Conservation (phyloP, 2,329 filamentous ascomycete genomes). For the Bipolaris gigantea region DNA sequence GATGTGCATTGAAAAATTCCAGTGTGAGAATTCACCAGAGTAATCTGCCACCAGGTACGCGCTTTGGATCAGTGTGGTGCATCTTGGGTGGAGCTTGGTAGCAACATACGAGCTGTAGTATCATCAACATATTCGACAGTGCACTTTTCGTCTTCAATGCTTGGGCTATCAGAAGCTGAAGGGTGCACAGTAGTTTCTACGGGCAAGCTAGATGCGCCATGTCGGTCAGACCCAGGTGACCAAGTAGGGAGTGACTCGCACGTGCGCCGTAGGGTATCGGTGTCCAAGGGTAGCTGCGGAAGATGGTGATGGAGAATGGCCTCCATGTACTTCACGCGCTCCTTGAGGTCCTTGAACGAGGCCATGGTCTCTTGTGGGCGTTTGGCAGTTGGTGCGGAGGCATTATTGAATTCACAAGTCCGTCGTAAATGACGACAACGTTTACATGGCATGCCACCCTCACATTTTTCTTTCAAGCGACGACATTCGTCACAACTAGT, state of each 20-base stretch:
- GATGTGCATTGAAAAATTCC: constrained; percentile 20
- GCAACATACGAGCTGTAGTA: constrained; percentile 12
- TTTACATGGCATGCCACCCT: constrained; percentile 58
- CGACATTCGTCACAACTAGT: constrained; percentile 58
- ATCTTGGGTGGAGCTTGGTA: neutral
- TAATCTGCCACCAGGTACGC: constrained; percentile 10
- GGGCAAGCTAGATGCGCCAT: neutral
- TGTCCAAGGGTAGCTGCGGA: constrained; percentile 8
- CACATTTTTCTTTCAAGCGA: constrained; percentile 60
- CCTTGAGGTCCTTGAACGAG: constrained; percentile 9
- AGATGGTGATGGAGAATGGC: constrained; percentile 10
- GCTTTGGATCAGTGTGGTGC: neutral
- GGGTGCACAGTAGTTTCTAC: neutral
- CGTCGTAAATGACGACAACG: constrained; percentile 56
- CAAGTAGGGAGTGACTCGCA: constrained; percentile 8
- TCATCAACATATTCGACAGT: constrained; percentile 12
- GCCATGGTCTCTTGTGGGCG: neutral
- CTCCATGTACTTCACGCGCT: constrained; percentile 11
- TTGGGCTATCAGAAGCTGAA: constrained; percentile 8
- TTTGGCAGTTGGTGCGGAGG: constrained; percentile 3
- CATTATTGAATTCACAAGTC: constrained; percentile 43
- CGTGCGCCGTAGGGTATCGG: constrained; percentile 5
- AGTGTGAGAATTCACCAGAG: constrained; percentile 22
- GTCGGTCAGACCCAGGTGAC: neutral
- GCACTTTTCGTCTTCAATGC: constrained; percentile 11